Conservation (phyloP, 2,329 filamentous ascomycete genomes). For the Chrysoporthe deuterocubensis region DNA sequence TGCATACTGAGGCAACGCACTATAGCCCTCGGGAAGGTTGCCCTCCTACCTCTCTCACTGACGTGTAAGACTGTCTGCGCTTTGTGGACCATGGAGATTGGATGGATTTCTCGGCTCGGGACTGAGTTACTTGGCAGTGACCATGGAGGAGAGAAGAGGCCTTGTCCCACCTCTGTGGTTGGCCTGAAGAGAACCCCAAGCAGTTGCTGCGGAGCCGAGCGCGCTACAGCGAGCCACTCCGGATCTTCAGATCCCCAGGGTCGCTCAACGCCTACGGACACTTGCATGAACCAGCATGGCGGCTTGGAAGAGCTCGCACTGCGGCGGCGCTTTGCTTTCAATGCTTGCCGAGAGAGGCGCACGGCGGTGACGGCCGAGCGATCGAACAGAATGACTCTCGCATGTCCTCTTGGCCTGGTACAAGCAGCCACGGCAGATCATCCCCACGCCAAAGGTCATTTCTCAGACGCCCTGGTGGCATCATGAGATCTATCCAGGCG, state of each 20-base stretch:
- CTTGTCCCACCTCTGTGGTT: slow-evolving; percentile 19
- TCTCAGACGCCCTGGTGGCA: neutral
- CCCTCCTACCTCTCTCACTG: slow-evolving; percentile 8
- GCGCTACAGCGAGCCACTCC: slow-evolving; percentile 20
- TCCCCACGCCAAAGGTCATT: neutral
- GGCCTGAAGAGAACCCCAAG: slow-evolving; percentile 13
- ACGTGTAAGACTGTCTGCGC: slow-evolving; percentile 23
- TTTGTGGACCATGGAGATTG: slow-evolving; percentile 17
- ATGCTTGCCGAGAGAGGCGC: neutral
- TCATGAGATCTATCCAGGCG: neutral
- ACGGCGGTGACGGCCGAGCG: neutral
- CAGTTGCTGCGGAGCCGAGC: slow-evolving; percentile 22
- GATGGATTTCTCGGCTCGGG: slow-evolving; percentile 24
- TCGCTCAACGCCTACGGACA: slow-evolving; percentile 14
- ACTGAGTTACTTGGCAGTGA: slow-evolving; percentile 13
- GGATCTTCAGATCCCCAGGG: slow-evolving; percentile 2
- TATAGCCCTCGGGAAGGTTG: slow-evolving; percentile 14
- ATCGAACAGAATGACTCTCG: neutral
- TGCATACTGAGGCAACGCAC: neutral
- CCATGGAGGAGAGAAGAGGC: neutral
- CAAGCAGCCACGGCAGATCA: neutral
- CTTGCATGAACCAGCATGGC: slow-evolving; percentile 27
- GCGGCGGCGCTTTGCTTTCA: neutral
- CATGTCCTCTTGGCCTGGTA: too few species aligned
- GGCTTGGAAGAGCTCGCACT: neutral